Base-by-base conservation (phyloP, 148 eudicot species). In the Rheum nobile region DNA sequence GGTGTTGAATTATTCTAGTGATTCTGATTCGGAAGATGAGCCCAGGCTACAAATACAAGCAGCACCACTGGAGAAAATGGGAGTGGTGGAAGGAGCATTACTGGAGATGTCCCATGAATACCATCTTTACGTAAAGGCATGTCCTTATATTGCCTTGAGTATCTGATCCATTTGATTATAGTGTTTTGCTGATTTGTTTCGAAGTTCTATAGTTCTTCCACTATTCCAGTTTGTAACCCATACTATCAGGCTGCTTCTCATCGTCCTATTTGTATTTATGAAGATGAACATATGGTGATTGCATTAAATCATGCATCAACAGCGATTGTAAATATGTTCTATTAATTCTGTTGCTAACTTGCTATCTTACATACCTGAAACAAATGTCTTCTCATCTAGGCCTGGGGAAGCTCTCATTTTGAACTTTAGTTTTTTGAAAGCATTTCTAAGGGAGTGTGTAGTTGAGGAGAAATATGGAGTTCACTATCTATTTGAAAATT, bases 71-170 rank as follows among this genome's bases (percentile, higher is more conserved):
- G 85, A 86, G 41, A 86, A 82, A 86, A 84, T 73, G 79, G 90
- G 89, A 74, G 76, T 89, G 69, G 85, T 81, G 37, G 97, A 91
- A 78, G 84, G 84, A 76, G 91, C 88, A 47, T 82, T 89, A 75
- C 77, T 71, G 72, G 98, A 89, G 89, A 76, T 86, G 44, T 81
- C 85, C 32, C 91, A 85, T 79, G 91, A 93, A 54, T 82, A 85
- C 79, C 84, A 84, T 77, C 86, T 85, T 75, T 85, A 79, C 71
- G 77, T 89, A 65, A 80, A 83, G 87, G 98, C 88, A 73, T 48
- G 86, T 82, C 37, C 50, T 80, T 76, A 43, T 24, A 48, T 72
- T 31, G 8, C 35, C 52, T 12, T 72, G 22, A 12, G 43, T 32
- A 11, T 16, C 67, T 32, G 35, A 29, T 28, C 19, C 19, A 44